Evolutionary conservation across 768 basidiomycete genomes (phyloP), one percentile per base, ranked within the genome.

Genomic region (Amylocystis lapponica): DNA sequence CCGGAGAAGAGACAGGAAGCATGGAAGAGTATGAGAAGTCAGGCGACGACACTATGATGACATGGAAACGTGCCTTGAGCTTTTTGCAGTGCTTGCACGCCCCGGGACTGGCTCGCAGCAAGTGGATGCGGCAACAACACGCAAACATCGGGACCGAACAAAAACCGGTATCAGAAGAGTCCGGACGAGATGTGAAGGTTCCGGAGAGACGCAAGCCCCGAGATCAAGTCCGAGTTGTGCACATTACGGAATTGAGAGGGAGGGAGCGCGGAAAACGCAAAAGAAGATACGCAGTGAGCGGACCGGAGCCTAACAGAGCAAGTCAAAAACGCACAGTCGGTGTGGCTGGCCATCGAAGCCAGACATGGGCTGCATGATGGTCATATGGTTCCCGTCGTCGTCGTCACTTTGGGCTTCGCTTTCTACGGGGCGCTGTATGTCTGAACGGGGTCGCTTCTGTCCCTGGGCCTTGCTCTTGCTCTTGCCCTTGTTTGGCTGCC

Each of bases 71-170:
- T 64, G 83, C 86, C 82, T 91, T 91, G 55, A 90, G 78, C 57
- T 81, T 84, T 63, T 89, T 91, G 75, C 88, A 91, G 57, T 90
- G 79, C 3, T 76, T 83, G 63, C 88, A 91, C 32, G 88, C 88
- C 45, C 88, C 86, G 49, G 82, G 80, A 32, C 86, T 90, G 60
- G 34, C 27, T 27, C 31, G 35, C 20, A 39, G 30, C n/a, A 12
- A 32, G 6, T 6, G n/a, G n/a, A n/a, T n/a, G n/a, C n/a, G n/a
- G n/a, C n/a, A n/a, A n/a, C n/a, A n/a, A n/a, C n/a, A 34, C 11
- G n/a, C 22, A 37, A 49, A 20, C 36, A 7, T 44, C 48, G 48
- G 48, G 31, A 32, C n/a, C n/a, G n/a, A n/a, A n/a, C n/a, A n/a
- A n/a, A n/a, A n/a, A n/a, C n/a, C n/a, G n/a, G n/a, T n/a, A n/a